These are phyloP conservation scores for Talaromyces ruber DNA, from an alignment of 495 filamentous ascomycete species.

Conservation along the genomic window DNA sequence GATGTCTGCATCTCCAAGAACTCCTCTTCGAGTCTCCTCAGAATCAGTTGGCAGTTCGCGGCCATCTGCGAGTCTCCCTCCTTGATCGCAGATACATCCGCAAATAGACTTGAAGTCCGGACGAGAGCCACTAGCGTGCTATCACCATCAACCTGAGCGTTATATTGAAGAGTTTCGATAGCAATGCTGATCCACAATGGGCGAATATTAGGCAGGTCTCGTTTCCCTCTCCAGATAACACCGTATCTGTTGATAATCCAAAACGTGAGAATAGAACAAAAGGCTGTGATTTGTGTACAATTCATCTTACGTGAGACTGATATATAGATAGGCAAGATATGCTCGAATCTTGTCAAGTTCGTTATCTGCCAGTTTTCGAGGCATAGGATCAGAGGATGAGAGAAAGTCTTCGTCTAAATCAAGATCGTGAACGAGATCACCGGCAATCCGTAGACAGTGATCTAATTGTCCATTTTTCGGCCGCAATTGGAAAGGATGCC, in stretches of 20 bases:
- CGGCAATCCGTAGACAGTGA: slow-evolving; percentile 2
- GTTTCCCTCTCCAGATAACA: slow-evolving; percentile 4
- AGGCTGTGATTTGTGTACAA: not conserved
- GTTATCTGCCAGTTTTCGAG: not conserved
- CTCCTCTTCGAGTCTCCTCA: slow-evolving; percentile 1
- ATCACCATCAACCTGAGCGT: slow-evolving; percentile 2
- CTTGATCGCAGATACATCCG: not conserved
- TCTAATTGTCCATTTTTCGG: slow-evolving; percentile 3
- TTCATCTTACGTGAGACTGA: slow-evolving; percentile 1
- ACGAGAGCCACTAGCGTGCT: slow-evolving; percentile 5
- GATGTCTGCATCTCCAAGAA: not conserved
- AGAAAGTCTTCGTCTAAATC: slow-evolving; percentile 1
- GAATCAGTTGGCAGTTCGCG: not conserved
- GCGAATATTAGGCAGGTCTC: not conserved
- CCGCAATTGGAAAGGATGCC: slow-evolving; percentile 6
- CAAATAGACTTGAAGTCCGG: slow-evolving; percentile 1
- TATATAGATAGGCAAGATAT: slow-evolving; percentile 7
- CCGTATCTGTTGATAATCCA: not conserved
- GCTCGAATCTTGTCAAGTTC: slow-evolving; percentile 7
- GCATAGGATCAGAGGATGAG: not conserved
- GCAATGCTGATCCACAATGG: not conserved
- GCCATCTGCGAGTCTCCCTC: not conserved
- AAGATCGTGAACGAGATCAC: slow-evolving; percentile 5
- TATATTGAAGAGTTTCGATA: not conserved
- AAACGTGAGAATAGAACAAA: not conserved